phyloP scores from a whole-genome alignment of 2,329 filamentous ascomycete species.

The Colletotrichum sp. region DNA sequence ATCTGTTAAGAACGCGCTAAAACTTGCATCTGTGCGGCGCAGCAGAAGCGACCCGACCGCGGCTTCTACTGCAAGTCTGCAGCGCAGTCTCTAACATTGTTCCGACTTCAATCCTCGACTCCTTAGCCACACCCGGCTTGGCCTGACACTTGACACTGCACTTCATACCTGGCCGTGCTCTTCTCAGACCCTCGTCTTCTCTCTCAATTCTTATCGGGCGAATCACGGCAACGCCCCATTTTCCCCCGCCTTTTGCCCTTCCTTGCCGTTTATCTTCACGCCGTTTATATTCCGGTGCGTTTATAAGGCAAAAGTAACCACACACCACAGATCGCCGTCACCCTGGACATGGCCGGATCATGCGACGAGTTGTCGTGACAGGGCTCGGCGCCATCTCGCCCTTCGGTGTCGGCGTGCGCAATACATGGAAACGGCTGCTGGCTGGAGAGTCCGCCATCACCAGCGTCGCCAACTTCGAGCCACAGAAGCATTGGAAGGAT shows the following conservation, averaged over 20 bases:
- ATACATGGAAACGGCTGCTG: slow-evolving; percentile 82
- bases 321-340: slow-evolving; percentile 3
- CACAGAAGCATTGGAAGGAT: slow-evolving; percentile 64
- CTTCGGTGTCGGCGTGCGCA: slow-evolving; percentile 78
- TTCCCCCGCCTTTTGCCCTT: not conserved
- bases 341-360: slow-evolving; percentile 48
- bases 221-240: not conserved
- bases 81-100: slow-evolving; percentile 8
- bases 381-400: slow-evolving; percentile 84
- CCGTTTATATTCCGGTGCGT: not conserved
- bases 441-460: slow-evolving; percentile 81
- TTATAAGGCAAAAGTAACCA: not conserved
- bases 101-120: slow-evolving; percentile 7
- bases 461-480: slow-evolving; percentile 69
- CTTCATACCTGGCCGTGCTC: not conserved
- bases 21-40: slow-evolving; percentile 17
- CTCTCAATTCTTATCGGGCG: not conserved
- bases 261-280: not conserved
- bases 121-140: not conserved
- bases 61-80: not conserved
- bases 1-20: not conserved
- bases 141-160: not conserved
- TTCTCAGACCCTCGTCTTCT: not conserved
- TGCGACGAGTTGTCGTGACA: slow-evolving; percentile 82
- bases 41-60: slow-evolving; percentile 5